Evolutionary conservation across 2,329 filamentous ascomycete species (phyloP).

Genomic region (Botrytis pseudocinerea): DNA sequence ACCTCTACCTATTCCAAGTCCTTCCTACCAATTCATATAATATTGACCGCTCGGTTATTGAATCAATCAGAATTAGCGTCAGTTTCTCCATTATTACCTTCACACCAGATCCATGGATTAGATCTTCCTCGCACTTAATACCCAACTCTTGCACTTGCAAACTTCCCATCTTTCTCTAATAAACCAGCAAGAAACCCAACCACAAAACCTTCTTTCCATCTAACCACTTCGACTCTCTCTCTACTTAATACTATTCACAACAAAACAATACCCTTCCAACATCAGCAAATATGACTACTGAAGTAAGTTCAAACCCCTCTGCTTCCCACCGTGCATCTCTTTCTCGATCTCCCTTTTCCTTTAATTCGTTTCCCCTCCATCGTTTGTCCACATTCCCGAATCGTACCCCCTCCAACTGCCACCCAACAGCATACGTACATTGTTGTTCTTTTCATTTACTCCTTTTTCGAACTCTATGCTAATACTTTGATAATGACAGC

Average conservation of each 20-base stretch:
- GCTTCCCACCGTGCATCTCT: slow-evolving; percentile 4
- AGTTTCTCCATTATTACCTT: slow-evolving; percentile 18
- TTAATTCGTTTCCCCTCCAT: slow-evolving; percentile 23
- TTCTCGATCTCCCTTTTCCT: slow-evolving; percentile 17
- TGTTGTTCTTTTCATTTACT: slow-evolving; percentile 21
- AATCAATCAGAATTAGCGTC: slow-evolving; percentile 16
- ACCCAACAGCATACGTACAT: slow-evolving; percentile 27
- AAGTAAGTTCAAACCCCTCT: slow-evolving; percentile 39
- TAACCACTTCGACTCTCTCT: slow-evolving; percentile 24
- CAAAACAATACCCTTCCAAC: slow-evolving; percentile 12
- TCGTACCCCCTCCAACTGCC: slow-evolving; percentile 26
- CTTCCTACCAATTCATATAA: slow-evolving; percentile 1
- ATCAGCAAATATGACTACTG: slow-evolving; percentile 39
- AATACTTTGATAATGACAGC: slow-evolving; percentile 34
- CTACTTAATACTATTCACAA: slow-evolving; percentile 22
- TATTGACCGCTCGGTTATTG: slow-evolving; percentile 12
- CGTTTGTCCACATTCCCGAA: slow-evolving; percentile 1
- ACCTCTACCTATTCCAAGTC: neutral
- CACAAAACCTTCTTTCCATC: slow-evolving; percentile 6
- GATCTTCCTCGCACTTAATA: slow-evolving; percentile 17
- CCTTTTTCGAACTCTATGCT: slow-evolving; percentile 28
- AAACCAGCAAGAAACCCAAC: slow-evolving; percentile 10
- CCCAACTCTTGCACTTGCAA: slow-evolving; percentile 29
- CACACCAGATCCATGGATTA: slow-evolving; percentile 17
- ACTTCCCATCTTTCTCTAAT: slow-evolving; percentile 31